These are phyloP conservation scores for Chrysanthemum seticuspe DNA, from an alignment of 129 eudicot species.

Conservation along the genomic window DNA sequence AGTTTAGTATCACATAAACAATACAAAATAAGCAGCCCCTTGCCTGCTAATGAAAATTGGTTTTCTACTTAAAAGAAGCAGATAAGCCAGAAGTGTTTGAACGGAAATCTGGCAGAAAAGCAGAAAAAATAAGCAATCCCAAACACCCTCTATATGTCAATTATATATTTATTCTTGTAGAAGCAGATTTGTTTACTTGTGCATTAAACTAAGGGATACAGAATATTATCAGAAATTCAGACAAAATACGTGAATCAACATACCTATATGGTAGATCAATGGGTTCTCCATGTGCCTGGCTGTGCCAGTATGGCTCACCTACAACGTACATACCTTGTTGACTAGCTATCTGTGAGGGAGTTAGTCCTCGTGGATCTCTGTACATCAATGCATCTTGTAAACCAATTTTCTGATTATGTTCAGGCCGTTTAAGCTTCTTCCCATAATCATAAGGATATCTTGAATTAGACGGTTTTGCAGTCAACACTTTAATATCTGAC, in stretches of 20 bases:
- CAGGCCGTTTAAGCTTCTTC: constrained; percentile 47
- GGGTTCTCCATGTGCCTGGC: constrained; percentile 43
- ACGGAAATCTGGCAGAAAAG: too few species aligned
- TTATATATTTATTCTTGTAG: too few species aligned
- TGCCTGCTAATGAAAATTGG: too few species aligned
- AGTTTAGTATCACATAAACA: too few species aligned
- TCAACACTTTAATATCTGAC: constrained; percentile 76
- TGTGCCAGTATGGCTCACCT: constrained; percentile 47
- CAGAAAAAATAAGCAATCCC: too few species aligned
- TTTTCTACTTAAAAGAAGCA: too few species aligned
- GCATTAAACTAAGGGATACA: too few species aligned
- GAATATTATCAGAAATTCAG: too few species aligned
- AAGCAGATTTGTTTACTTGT: too few species aligned
- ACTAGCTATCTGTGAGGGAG: constrained; percentile 43
- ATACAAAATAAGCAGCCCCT: too few species aligned
- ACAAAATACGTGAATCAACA: constrained; percentile 16
- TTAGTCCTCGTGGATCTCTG: constrained; percentile 40
- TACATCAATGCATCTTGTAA: constrained; percentile 46
- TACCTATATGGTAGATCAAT: constrained; percentile 39
- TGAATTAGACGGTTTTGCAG: constrained; percentile 69
- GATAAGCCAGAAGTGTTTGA: too few species aligned
- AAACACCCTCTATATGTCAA: too few species aligned
- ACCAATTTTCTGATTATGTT: constrained; percentile 39
- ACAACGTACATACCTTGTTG: constrained; percentile 38
- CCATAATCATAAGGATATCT: constrained; percentile 51